Base-by-base conservation (phyloP, 257 asterid genomes). In the Fraxinus anomala region DNA sequence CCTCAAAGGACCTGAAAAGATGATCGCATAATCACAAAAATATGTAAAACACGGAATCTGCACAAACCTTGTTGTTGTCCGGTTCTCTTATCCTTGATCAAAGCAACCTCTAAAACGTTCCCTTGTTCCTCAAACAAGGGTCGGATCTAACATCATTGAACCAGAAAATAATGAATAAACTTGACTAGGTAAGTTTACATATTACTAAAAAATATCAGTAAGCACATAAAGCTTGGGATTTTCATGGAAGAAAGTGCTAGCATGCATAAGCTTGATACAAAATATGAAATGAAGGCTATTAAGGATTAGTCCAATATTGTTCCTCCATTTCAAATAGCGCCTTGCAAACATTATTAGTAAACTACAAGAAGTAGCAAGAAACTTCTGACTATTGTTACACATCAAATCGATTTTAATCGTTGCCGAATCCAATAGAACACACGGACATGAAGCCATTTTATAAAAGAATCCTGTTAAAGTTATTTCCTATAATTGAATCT, bases 41-140 rank as follows among this genome's bases (percentile, higher is more conserved):
- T 36, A 78, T 1, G 56, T 69, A 74, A 71, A 73, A 72, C 49
- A 82, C 13, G 44, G 51, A 69, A 80, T 30, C 72, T 70, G 72
- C 67, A 82, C 96, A 84, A 88, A 94, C 99, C 99, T 94, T 94
- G 99, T 73, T 92, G 99, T 78, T 87, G 94, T 65, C 99, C 99
- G 28, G 97, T 94, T 84, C 93, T 90, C 91, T 88, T 94, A 85
- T 94, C 98, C 89, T 85, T 92, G 81, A 94, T 94, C 85, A 92
- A 78, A 80, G 97, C 99, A 81, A 94, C 97, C 88, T 94, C 99
- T 73, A 94, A 72, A 76, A 94, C 98, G 13, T 42, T 84, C 67
- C 99, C 99, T 72, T 94, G 96, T 72, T 89, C 86, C 70, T 90
- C 98, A 82, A 94, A 94, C 79, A 86, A 75, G 68, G 97, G 99